Base-by-base conservation (phyloP, 345 rosid species). In the Moricandia moricandioides region DNA sequence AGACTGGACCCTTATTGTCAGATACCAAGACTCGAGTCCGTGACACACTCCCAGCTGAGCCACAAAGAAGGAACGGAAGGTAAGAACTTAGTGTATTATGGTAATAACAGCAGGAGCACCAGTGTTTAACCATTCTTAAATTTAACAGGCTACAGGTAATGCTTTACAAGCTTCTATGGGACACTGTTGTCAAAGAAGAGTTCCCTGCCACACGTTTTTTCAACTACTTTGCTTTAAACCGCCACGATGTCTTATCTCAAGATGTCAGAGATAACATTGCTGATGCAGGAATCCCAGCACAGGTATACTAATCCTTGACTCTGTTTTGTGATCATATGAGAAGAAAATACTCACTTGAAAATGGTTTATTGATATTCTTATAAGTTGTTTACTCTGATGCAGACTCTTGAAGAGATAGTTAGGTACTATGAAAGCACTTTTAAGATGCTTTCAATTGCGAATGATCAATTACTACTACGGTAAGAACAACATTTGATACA, bases 81-180 rank as follows among this genome's bases (percentile, higher is more conserved):
- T 89, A 73, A 62, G 18, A 54, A 13, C 52, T 39, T 30, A 5
- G 2, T 37, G 26, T 5, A 7, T 10, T 65, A 2, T 21, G 24
- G 24, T 21, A 21, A 21, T 21, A 21, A 21, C 24, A 8, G 18
- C 21, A 17, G 8, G 14, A 39, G 17, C 10, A 69, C 1, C 27
- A 33, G 1, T 52, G 64, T 17, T 17, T 66, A 66, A 65, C 3
- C 62, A 21, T 35, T 6, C 3, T 26, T 62, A 13, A 5, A 7
- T 51, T 43, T 31, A 7, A 43, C 82, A 93, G 98, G 83, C 77
- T 93, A 67, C 96, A 92, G 40, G 74, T 93, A 39, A 90, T 90
- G 98, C 86, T 90, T 73, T 93, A 93, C 86, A 93, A 90, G 83
- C 72, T 79, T 67, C 69, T 93, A 78, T 93, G 95, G 93, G 98